phyloP scores from a whole-genome alignment of 805 yeast genomes.

The Candida morakotiae region DNA sequence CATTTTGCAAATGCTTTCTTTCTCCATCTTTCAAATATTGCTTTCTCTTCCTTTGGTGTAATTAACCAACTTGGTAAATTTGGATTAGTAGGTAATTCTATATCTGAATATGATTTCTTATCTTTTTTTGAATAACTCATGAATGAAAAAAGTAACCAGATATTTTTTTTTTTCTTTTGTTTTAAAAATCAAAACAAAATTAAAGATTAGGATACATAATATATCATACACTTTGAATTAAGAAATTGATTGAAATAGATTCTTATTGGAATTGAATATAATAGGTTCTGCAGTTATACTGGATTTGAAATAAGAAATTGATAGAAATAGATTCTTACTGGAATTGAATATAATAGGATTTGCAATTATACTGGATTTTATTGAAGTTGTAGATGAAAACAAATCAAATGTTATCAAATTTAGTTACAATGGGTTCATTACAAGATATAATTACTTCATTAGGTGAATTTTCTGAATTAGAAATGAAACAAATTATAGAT shows the following conservation, averaged over 20 bases:
- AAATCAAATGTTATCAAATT: too few relatives aligned
- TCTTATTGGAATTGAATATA: too few relatives aligned
- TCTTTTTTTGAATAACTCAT: slow-evolving; percentile 20
- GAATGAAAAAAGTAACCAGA: too few relatives aligned
- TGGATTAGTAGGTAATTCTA: slow-evolving; percentile 38
- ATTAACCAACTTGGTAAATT: slow-evolving; percentile 70
- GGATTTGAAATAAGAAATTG: too few relatives aligned
- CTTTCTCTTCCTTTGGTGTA: slow-evolving; percentile 72
- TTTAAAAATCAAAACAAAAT: background rate
- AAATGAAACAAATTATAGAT: slow-evolving; percentile 41
- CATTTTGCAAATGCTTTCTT: slow-evolving; percentile 61
- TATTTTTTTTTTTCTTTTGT: slow-evolving; percentile 2
- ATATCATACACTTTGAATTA: too few relatives aligned
- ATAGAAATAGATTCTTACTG: too few relatives aligned
- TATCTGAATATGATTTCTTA: slow-evolving; percentile 33
- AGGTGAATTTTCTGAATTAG: slow-evolving; percentile 49
- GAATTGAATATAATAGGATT: too few relatives aligned
- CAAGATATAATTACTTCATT: slow-evolving; percentile 13
- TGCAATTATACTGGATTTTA: too few relatives aligned
- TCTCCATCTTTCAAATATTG: slow-evolving; percentile 68
- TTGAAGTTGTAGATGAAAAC: too few relatives aligned
- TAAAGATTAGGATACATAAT: background rate
- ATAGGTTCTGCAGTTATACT: too few relatives aligned
- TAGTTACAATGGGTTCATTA: slow-evolving; percentile 7
- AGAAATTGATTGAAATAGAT: too few relatives aligned